These are phyloP conservation scores for Trichophyton mentagrophytes DNA, from an alignment of 2,329 filamentous ascomycete species.

Conservation along the genomic window DNA sequence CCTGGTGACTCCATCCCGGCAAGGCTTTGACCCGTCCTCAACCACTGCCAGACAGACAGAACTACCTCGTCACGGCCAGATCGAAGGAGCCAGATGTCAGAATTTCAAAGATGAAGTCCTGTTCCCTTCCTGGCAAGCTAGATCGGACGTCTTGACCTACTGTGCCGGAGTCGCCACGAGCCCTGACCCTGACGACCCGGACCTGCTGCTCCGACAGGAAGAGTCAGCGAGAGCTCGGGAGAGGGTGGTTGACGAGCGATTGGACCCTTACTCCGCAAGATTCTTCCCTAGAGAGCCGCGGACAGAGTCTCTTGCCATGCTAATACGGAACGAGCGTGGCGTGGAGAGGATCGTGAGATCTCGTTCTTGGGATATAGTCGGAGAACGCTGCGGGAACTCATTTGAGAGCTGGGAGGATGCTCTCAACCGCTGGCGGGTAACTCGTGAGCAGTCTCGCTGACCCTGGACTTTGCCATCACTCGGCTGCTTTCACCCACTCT, in stretches of 20 bases:
- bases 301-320: constrained; percentile 64
- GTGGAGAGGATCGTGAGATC: constrained; percentile 65
- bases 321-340: constrained; percentile 56
- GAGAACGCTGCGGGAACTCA: constrained; percentile 56
- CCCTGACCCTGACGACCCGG: constrained; percentile 77
- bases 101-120: constrained; percentile 64
- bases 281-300: constrained; percentile 63
- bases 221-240: constrained; percentile 60
- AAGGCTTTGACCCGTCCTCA: constrained; percentile 65
- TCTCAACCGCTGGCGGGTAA: constrained; percentile 48
- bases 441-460: constrained; percentile 7
- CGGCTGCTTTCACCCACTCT: not conserved
- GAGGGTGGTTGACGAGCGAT: constrained; percentile 66
- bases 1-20: constrained; percentile 58
- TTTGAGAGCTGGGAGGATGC: constrained; percentile 52
- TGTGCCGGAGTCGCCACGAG: constrained; percentile 78
- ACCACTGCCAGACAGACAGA: constrained; percentile 51
- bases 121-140: constrained; percentile 76
- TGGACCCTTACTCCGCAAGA: constrained; percentile 81
- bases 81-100: constrained; percentile 52
- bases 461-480: not conserved
- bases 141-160: constrained; percentile 75
- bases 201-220: constrained; percentile 53
- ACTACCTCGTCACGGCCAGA: constrained; percentile 37
- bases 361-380: constrained; percentile 68